Evolutionary conservation across 805 yeast species (phyloP), one percentile per base, ranked within the genome.

Genomic region (Candida maesae): DNA sequence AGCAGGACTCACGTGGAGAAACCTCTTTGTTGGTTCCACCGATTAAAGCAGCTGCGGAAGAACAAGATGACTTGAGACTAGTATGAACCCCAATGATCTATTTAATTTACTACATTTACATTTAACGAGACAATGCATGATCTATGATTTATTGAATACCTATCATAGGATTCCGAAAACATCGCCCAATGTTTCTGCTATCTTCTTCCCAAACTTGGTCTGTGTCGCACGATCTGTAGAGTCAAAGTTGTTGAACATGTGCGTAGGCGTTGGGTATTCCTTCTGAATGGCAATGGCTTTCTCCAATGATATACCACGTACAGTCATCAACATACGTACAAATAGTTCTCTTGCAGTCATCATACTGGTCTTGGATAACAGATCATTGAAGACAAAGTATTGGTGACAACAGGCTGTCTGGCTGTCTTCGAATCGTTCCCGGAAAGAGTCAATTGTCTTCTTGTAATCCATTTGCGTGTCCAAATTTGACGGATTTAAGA

Each of bases 221-320:
- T 41, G 45, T 39, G 43, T 49, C 20, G 21, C 46, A 2, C 44
- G 47, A 51, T 64, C 54, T 4, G 35, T 30, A 1, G 45, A 35
- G 34, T 55, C 52, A 50, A 67, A 84, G 10, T 71, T 76, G 16
- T 69, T 66, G 11, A 81, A 58, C n/a, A 91, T 67, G 15, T 55
- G 58, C 26, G 65, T 64, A 0, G 97, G 93, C 0, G 97, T 90
- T 3, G 79, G 78, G 55, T 70, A 93, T 31, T 70, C 58, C 15
- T 67, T 66, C 61, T 90, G 97, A 9, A 93, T 79, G 7, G 78
- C 77, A 9, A 78, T 56, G 0, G 99, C 99, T 57, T 85, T 88
- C 47, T 91, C 97, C 23, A 86, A 63, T 0, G 95, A 78, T 1
- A 93, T 70, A 1, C 98, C 99, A 45, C 76, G 73, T 2, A 84